Conservation (phyloP, 805 yeast species). For the Priceomyces melissophilus region DNA sequence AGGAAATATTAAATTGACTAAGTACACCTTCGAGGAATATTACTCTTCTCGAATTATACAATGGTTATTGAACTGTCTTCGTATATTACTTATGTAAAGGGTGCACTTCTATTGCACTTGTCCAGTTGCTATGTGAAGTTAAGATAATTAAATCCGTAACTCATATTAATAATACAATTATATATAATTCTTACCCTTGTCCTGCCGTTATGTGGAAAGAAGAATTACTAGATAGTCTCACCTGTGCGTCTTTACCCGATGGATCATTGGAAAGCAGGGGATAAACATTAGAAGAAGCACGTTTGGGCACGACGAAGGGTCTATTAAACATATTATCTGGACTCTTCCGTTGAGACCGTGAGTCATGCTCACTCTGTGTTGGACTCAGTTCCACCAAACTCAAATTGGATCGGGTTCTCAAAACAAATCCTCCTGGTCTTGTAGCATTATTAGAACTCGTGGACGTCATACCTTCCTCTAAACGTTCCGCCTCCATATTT, state of each 20-base stretch:
- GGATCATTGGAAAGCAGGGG: constrained; percentile 2
- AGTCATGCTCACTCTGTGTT: constrained; percentile 5
- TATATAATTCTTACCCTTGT: too few relatives aligned
- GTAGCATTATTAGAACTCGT: constrained; percentile 14
- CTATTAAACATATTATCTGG: constrained; percentile 28
- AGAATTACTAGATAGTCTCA: not conserved
- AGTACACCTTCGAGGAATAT: too few relatives aligned
- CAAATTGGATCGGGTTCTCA: constrained; percentile 37
- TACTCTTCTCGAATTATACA: too few relatives aligned
- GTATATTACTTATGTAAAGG: too few relatives aligned
- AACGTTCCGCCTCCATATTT: constrained; percentile 16
- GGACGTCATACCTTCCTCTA: constrained; percentile 35
- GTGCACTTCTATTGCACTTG: too few relatives aligned
- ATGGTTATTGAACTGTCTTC: too few relatives aligned
- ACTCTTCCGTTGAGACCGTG: not conserved
- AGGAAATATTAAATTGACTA: too few relatives aligned
- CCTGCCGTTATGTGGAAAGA: too few relatives aligned
- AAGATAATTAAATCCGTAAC: constrained; percentile 6
- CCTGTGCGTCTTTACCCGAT: not conserved
- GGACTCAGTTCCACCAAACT: constrained; percentile 20
- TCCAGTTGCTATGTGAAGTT: too few relatives aligned
- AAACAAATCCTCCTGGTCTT: constrained; percentile 12
- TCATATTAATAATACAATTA: constrained; percentile 4
- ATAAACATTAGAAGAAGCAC: constrained; percentile 9
- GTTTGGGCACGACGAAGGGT: constrained; percentile 34